Evolutionary conservation across 306 rosid genomes (phyloP).

Genomic region (Prinsepia uniflora): DNA sequence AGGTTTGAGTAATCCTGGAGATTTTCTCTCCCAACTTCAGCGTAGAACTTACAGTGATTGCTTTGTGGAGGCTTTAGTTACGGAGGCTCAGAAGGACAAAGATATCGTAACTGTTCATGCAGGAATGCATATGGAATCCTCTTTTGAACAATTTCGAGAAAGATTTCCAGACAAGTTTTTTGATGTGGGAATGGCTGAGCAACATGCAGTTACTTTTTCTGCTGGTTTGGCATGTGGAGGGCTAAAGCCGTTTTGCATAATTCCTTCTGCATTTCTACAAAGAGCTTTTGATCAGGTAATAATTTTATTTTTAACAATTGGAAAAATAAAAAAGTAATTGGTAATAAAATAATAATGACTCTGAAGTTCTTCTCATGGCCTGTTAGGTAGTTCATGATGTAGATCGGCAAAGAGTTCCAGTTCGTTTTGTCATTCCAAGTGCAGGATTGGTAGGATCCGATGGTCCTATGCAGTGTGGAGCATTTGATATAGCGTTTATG

Average conservation of each 20-base stretch:
- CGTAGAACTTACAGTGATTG: slow-evolving; percentile 66
- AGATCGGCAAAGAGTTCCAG: slow-evolving; percentile 79
- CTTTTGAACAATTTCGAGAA: slow-evolving; percentile 60
- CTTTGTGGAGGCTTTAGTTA: slow-evolving; percentile 69
- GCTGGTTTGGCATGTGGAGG: slow-evolving; percentile 94
- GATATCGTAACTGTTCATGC: slow-evolving; percentile 85
- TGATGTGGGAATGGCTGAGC: slow-evolving; percentile 93
- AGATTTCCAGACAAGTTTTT: slow-evolving; percentile 75
- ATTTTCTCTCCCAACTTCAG: slow-evolving; percentile 25
- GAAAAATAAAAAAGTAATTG: background rate
- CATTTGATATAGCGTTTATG: slow-evolving; percentile 86
- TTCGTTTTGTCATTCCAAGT: slow-evolving; percentile 81
- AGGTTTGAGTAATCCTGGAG: slow-evolving; percentile 43
- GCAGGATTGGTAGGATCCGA: slow-evolving; percentile 93
- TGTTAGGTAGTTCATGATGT: slow-evolving; percentile 84
- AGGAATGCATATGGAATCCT: slow-evolving; percentile 66
- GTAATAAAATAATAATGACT: background rate
- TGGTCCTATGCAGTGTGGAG: slow-evolving; percentile 84
- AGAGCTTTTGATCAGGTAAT: slow-evolving; percentile 86
- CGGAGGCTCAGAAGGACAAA: slow-evolving; percentile 76
- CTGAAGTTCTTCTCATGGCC: slow-evolving; percentile 4
- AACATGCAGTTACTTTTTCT: slow-evolving; percentile 94
- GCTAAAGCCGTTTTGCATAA: slow-evolving; percentile 86
- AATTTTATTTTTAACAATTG: background rate
- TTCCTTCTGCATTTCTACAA: slow-evolving; percentile 81